Evolutionary conservation across 2,329 filamentous ascomycete species (phyloP).

Genomic region (Fusarium humuli): DNA sequence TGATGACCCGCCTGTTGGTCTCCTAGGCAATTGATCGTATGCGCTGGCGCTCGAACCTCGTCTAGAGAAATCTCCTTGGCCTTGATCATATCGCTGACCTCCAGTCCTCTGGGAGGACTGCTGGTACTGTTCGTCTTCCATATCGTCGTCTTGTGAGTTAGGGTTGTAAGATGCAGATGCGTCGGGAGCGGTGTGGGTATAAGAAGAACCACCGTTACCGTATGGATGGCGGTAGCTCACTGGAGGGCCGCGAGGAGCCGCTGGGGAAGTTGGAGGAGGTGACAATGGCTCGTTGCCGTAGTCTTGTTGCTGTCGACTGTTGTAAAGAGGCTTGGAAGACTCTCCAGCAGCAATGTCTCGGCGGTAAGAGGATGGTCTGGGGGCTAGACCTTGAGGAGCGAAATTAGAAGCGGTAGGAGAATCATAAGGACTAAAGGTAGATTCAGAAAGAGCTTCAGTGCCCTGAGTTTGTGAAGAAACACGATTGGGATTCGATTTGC

Average conservation of each 20-base stretch:
- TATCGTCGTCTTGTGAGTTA: constrained; percentile 38
- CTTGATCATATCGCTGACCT: constrained; percentile 34
- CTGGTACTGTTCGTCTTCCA: constrained; percentile 47
- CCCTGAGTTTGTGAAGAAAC: constrained; percentile 66
- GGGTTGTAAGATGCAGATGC: constrained; percentile 20
- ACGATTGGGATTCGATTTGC: constrained; percentile 64
- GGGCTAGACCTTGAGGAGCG: constrained; percentile 64
- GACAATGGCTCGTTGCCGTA: constrained; percentile 53
- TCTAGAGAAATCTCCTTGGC: constrained; percentile 40
- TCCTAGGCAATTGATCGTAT: constrained; percentile 49
- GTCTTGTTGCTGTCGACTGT: constrained; percentile 51
- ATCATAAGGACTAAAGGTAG: constrained; percentile 68
- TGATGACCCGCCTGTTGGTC: constrained; percentile 55
- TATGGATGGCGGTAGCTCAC: constrained; percentile 66
- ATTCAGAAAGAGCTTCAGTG: constrained; percentile 67
- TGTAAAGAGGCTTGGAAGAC: constrained; percentile 58
- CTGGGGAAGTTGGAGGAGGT: constrained; percentile 66
- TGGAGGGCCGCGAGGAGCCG: constrained; percentile 70
- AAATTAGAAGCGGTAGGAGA: constrained; percentile 67
- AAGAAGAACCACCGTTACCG: constrained; percentile 44
- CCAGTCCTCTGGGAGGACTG: constrained; percentile 35
- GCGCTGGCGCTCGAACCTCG: constrained; percentile 39
- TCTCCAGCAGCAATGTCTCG: constrained; percentile 57
- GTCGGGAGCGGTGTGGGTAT: constrained; percentile 38
- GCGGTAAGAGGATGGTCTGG: constrained; percentile 68